Percentiles rank a stretch among this genome's conserved stretches.
Evolutionary conservation across 169 alveolate genomes (phyloP).

Genomic region (Nephromyces sp.): DNA sequence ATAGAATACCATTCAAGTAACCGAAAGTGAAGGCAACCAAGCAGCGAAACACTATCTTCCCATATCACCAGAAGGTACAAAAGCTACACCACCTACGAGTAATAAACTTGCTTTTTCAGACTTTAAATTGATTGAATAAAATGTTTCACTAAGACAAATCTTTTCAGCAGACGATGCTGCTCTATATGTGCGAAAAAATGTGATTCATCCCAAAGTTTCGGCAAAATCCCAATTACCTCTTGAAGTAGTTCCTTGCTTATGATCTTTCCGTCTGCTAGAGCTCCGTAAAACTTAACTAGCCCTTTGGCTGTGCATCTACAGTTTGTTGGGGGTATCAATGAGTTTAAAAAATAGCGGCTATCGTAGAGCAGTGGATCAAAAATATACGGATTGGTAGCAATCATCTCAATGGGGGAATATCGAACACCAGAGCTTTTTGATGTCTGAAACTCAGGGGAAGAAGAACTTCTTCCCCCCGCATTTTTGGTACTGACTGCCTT

Average conservation of each 20-base stretch:
- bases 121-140: too few species aligned
- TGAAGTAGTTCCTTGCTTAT: constrained; percentile 17
- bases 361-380: constrained; percentile 49
- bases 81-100: too few species aligned
- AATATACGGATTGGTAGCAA: constrained; percentile 41
- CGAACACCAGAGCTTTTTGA: constrained; percentile 6
- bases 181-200: too few species aligned
- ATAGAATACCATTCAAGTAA: too few species aligned
- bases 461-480: background rate
- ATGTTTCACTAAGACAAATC: too few species aligned
- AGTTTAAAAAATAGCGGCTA: constrained; percentile 33
- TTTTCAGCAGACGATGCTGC: too few species aligned
- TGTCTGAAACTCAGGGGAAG: constrained; percentile 4
- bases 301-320: constrained; percentile 48
- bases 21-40: too few species aligned
- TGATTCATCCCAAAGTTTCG: too few species aligned
- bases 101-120: too few species aligned
- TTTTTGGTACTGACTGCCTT: constrained; percentile 8
- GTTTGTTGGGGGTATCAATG: constrained; percentile 46
- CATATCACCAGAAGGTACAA: too few species aligned
- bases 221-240: too few species aligned
- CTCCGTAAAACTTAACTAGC: constrained; percentile 33
- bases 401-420: constrained; percentile 36
- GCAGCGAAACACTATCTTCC: too few species aligned
- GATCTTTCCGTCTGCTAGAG: constrained; percentile 24